Base-by-base conservation (phyloP, 768 basidiomycete species). In the Gautieria morchelliformis region DNA sequence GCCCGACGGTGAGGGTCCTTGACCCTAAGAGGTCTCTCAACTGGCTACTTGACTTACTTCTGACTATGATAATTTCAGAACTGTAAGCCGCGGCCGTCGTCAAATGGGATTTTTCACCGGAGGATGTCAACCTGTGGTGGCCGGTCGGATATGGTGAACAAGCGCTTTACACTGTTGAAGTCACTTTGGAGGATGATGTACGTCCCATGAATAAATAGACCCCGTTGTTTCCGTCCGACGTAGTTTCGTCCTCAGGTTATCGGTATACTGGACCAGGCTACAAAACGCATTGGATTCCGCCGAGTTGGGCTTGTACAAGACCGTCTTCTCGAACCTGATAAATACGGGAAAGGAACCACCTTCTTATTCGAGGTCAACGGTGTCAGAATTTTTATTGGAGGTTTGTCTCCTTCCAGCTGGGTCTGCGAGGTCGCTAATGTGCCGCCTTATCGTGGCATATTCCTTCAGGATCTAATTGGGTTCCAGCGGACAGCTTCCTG, bases 341-440 rank as follows among this genome's bases (percentile, higher is more conserved):
- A 47, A 27, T 63, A 68, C 42, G 68, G 68, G 1, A 62, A 51
- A 30, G 79, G 79, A 0, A 74, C 71, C 1, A 70, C 74, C 19
- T 80, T 81, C 66, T 63, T 74, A 12, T 81, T 81, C 62, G 70
- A 76, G 58, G 66, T 81, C 58, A 81, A 81, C 63, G 72, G 72
- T 41, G 64, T 74, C 3, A 63, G 75, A 14, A 67, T 79, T 44
- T 81, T 79, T 60, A 69, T 70, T 58, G 79, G 78, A 14, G 70
- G 70, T 67, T 32, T 17, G 66, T 56, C 8, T 37, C 7, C 7
- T n/a, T 11, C 9, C 22, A 35, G 30, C 14, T 40, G 5, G 27
- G 27, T 5, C 27, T 27, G 27, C 27, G 33, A 14, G 12, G 51
- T 39, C 20, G 17, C 37, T 39, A 0, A 30, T 39, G n/a, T 44